Percentiles rank a stretch among this genome's conserved stretches.
phyloP scores from a whole-genome alignment of 2,329 filamentous ascomycete species.

The Magnaporthiopsis incrustans region DNA sequence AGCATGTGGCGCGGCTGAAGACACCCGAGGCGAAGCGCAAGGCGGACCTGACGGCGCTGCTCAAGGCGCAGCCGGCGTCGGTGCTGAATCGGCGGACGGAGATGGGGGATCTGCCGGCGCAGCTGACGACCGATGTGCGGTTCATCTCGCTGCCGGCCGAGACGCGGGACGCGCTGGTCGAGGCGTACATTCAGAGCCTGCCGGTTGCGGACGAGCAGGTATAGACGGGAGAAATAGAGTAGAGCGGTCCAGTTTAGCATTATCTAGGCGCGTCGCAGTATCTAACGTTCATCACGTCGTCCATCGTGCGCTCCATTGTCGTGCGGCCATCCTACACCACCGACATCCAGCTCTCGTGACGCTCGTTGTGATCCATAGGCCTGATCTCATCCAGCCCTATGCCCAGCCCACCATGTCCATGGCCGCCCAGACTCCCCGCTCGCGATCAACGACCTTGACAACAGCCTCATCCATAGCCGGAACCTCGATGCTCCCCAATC shows the following conservation, averaged over 20 bases:
- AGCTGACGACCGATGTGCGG: slow-evolving; percentile 57
- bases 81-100: slow-evolving; percentile 52
- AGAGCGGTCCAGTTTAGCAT: too few species aligned
- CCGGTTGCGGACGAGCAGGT: slow-evolving; percentile 46
- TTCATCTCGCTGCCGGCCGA: slow-evolving; percentile 58
- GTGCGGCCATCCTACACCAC: too few species aligned
- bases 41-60: slow-evolving; percentile 57
- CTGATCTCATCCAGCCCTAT: too few species aligned
- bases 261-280: too few species aligned
- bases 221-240: slow-evolving; percentile 12
- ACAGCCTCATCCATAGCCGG: slow-evolving; percentile 11
- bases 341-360: too few species aligned
- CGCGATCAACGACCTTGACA: slow-evolving; percentile 5
- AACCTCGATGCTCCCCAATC: slow-evolving; percentile 48
- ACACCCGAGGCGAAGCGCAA: slow-evolving; percentile 59
- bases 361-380: too few species aligned
- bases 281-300: too few species aligned
- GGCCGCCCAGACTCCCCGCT: slow-evolving; percentile 28
- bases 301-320: too few species aligned
- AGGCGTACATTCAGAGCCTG: slow-evolving; percentile 57
- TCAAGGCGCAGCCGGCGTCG: slow-evolving; percentile 52
- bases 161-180: slow-evolving; percentile 56
- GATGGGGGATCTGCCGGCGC: slow-evolving; percentile 49
- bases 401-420: slow-evolving; percentile 24
- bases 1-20: slow-evolving; percentile 61